These are phyloP conservation scores for Nicotiana tomentosiformis DNA, from an alignment of 257 asterid genomes.

Conservation along the genomic window DNA sequence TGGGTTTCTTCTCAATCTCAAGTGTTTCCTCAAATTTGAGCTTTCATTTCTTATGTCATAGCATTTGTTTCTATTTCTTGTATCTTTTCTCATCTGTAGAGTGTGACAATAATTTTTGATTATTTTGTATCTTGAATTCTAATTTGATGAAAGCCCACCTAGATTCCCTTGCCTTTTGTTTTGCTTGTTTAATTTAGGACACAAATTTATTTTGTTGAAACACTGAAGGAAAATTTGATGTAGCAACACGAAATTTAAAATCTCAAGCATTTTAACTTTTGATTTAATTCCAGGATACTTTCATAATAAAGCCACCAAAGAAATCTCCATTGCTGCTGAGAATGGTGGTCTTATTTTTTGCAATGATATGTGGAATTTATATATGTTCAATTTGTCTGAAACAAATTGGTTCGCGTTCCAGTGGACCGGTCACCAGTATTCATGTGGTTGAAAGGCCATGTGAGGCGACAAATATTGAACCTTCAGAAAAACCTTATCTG, in stretches of 20 bases:
- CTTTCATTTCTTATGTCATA: not conserved
- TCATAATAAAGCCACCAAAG: slow-evolving; percentile 48
- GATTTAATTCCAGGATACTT: slow-evolving; percentile 58
- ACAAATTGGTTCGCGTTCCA: slow-evolving; percentile 44
- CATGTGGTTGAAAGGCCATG: slow-evolving; percentile 54
- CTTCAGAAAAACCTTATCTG: slow-evolving; percentile 49
- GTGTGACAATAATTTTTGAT: not conserved
- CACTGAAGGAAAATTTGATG: not conserved
- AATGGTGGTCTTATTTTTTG: slow-evolving; percentile 63
- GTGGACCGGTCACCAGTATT: slow-evolving; percentile 27
- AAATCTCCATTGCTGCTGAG: slow-evolving; percentile 56
- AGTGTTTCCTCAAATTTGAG: not conserved
- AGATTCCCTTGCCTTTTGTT: not conserved
- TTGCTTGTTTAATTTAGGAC: not conserved
- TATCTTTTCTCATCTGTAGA: not conserved
- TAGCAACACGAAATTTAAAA: not conserved
- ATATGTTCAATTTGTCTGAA: slow-evolving; percentile 65
- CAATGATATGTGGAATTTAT: slow-evolving; percentile 75
- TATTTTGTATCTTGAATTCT: not conserved
- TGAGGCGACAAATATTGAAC: slow-evolving; percentile 34
- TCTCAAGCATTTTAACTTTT: slow-evolving; percentile 2
- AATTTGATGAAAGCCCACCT: not conserved
- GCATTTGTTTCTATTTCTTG: not conserved
- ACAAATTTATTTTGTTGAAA: not conserved
- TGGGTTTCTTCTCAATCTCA: not conserved